Percentiles rank a stretch among this genome's conserved stretches.
Conservation (phyloP, 2,329 filamentous ascomycete genomes). For the Fusarium annulatum region DNA sequence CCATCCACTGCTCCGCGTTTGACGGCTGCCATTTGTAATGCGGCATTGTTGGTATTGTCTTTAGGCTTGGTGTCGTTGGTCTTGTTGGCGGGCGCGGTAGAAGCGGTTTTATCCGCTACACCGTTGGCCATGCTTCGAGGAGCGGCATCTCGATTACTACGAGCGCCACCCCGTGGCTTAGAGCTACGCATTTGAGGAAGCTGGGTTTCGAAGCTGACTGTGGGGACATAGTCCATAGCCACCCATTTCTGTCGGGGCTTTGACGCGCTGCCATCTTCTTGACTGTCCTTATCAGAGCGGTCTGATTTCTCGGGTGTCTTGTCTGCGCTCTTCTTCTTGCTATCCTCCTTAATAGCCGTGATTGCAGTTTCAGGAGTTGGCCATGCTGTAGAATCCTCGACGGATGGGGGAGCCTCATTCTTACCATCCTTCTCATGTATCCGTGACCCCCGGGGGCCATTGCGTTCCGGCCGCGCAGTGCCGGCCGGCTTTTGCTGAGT, state of each 20-base stretch:
- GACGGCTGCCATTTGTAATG: constrained; percentile 51
- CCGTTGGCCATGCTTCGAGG: constrained; percentile 51
- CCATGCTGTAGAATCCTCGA: constrained; percentile 84
- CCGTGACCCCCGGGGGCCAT: constrained; percentile 61
- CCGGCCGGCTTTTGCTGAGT: constrained; percentile 58
- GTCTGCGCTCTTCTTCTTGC: constrained; percentile 77
- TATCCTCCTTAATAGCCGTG: constrained; percentile 72
- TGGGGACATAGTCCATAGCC: constrained; percentile 82
- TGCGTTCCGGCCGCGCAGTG: constrained; percentile 52
- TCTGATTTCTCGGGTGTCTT: constrained; percentile 67
- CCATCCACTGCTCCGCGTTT: constrained; percentile 61
- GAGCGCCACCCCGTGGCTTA: constrained; percentile 62
- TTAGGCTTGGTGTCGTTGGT: constrained; percentile 49
- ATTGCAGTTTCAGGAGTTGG: constrained; percentile 85
- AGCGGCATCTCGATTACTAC: constrained; percentile 53
- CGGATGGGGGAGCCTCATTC: constrained; percentile 65
- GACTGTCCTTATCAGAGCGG: constrained; percentile 71
- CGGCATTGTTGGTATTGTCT: constrained; percentile 54
- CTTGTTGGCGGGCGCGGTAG: constrained; percentile 47
- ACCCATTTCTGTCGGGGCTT: constrained; percentile 80
- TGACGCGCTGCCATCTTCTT: constrained; percentile 59
- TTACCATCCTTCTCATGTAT: constrained; percentile 56
- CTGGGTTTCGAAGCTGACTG: constrained; percentile 87
- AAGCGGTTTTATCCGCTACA: constrained; percentile 52
- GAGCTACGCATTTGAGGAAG: constrained; percentile 66